Evolutionary conservation across 228 moss, liverwort and hornwort genomes (phyloP), one percentile per base, ranked within the genome.

Genomic region (Sphagnum fallax): DNA sequence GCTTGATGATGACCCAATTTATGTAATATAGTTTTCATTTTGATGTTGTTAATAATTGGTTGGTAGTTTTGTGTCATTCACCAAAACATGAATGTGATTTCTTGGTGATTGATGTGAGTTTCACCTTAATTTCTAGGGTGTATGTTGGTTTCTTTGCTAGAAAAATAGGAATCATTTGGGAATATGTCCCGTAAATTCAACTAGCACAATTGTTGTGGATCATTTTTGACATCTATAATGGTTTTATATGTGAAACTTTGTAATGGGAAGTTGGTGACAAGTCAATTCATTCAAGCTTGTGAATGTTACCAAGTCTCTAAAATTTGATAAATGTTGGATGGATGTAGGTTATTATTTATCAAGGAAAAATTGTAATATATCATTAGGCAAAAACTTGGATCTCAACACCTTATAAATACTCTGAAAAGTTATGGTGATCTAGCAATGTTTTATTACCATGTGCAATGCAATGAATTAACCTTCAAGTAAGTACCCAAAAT

Each of bases 401-500:
- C 85, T 6, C 85, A 88, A 61, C 85, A 85, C 52, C 85, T 32
- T 32, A 32, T 85, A 1, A 85, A 88, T 14, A 88, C 88, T 18
- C 85, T 88, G 85, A 88, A 88, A 53, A 88, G 88, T 57, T 88
- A 88, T 14, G 88, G 88, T 52, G 88, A 85, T 68, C 69, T 88
- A 71, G 88, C 88, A 64, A 85, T 88, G 13, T 85, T 88, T 55
- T 85, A 88, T 18, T 88, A 88, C 64, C 80, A 83, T 49, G 82
- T 88, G 61, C 88, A 88, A 73, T 85, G 85, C 59, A 88, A 82
- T 11, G 88, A 88, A 57, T 73, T 88, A 70, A 81, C 88, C 1
- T 69, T 88, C 0, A 88, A 88, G 85, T 84, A 48, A 67, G 51
- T 8, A 51, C 8, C 51, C 7, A 16, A 4, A 52, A 50, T 0